These are phyloP conservation scores for Aspergillus novoparasiticus DNA, from an alignment of 2,329 filamentous ascomycete species.

Conservation along the genomic window DNA sequence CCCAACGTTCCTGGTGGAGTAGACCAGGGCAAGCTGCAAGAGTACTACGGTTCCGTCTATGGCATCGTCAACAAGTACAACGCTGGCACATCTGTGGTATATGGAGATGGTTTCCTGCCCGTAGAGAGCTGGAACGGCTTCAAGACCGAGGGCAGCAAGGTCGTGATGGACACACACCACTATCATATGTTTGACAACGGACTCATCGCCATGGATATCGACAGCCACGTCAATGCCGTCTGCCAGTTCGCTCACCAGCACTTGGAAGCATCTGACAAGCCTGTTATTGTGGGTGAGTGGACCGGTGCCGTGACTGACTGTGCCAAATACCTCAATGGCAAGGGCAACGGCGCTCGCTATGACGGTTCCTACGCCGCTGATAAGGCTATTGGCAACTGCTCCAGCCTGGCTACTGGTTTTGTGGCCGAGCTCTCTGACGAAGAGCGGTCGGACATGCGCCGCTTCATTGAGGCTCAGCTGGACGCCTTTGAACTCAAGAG, in stretches of 20 bases:
- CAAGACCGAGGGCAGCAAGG: conserved; percentile 54
- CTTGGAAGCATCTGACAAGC: conserved; percentile 60
- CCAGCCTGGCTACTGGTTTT: conserved; percentile 50
- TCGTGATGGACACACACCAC: conserved; percentile 69
- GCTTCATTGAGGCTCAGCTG: conserved; percentile 51
- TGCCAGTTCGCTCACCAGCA: conserved; percentile 58
- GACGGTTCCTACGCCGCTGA: conserved; percentile 55
- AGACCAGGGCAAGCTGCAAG: conserved; percentile 48
- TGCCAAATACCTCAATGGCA: conserved; percentile 58
- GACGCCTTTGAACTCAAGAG: conserved; percentile 46
- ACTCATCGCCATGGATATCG: conserved; percentile 53
- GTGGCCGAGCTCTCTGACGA: conserved; percentile 47
- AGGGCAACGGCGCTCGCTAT: conserved; percentile 61
- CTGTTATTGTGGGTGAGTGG: conserved; percentile 71
- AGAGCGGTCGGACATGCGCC: conserved; percentile 42
- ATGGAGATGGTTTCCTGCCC: conserved; percentile 52
- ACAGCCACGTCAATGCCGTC: conserved; percentile 57
- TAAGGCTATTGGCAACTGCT: conserved; percentile 56
- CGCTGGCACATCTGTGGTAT: conserved; percentile 53
- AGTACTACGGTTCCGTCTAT: conserved; percentile 60
- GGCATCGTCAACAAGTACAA: conserved; percentile 48
- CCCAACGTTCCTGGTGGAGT: conserved; percentile 44
- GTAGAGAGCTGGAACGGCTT: conserved; percentile 64
- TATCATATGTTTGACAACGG: conserved; percentile 65
- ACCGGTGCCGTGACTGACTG: conserved; percentile 67